Percentiles rank a stretch among this genome's conserved stretches.
Conservation (phyloP, 352 stramenopile species). For the Phytophthora quininea region DNA sequence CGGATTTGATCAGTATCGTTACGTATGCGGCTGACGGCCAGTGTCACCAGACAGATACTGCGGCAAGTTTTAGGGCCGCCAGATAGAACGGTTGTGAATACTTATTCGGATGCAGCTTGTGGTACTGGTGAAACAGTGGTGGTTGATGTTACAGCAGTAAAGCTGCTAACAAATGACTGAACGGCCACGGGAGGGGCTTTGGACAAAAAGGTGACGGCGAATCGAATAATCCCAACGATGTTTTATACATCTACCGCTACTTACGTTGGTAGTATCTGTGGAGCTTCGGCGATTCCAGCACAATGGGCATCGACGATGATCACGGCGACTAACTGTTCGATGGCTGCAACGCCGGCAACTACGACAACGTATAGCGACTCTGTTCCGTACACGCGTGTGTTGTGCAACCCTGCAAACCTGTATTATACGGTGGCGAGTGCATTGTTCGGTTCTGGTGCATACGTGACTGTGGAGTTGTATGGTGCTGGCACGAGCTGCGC, state of each 20-base stretch:
- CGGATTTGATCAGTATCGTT: not conserved
- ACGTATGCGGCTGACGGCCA: not conserved
- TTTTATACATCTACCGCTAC: conserved; percentile 1
- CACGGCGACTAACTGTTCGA: not conserved
- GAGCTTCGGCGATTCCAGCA: not conserved
- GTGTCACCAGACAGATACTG: not conserved
- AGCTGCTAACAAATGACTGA: not conserved
- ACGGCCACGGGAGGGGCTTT: not conserved
- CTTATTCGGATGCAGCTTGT: not conserved
- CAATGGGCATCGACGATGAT: conserved; percentile 4
- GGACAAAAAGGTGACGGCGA: not conserved
- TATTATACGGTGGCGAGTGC: conserved; percentile 6
- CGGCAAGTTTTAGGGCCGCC: not conserved
- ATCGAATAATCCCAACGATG: not conserved
- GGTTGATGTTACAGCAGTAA: not conserved
- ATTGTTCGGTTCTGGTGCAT: not conserved
- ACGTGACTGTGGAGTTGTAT: conserved; percentile 11
- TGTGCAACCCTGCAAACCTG: conserved; percentile 7
- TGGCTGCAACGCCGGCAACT: not conserved
- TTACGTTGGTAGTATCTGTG: conserved; percentile 5
- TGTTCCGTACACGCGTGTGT: not conserved
- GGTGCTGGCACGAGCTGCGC: not conserved
- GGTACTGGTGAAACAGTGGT: not conserved
- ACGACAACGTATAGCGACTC: conserved; percentile 2
- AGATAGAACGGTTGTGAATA: not conserved